A percentile compares a stretch with the other conserved stretches of the same genome.
Conservation (phyloP, 495 filamentous ascomycete species). For the Lindgomyces ingoldianus region DNA sequence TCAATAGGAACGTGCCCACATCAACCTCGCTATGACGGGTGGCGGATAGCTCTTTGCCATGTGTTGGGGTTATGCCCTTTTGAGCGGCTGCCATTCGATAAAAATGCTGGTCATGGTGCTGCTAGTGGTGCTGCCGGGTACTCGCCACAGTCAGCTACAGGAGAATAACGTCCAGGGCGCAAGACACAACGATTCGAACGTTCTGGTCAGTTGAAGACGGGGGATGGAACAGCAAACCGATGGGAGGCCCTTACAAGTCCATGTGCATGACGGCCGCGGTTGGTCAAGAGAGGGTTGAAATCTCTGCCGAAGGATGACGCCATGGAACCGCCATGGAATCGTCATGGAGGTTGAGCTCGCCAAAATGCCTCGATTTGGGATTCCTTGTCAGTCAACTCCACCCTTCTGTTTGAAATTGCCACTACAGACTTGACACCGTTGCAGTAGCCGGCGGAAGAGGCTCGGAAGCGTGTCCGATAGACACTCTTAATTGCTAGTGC, state of each 20-base stretch:
- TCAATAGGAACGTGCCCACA: neutral
- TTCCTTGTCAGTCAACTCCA: neutral
- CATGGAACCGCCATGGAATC: too few species aligned
- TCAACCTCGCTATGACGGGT: neutral
- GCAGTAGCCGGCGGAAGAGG: neutral
- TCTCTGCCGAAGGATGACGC: slow-evolving; percentile 12
- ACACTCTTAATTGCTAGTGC: neutral
- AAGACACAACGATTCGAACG: too few species aligned
- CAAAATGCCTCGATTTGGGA: slow-evolving; percentile 1
- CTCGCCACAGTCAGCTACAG: too few species aligned
- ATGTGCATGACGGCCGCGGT: slow-evolving; percentile 21
- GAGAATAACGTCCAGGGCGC: too few species aligned
- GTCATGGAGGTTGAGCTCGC: neutral
- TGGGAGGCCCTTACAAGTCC: too few species aligned
- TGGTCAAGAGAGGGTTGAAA: neutral
- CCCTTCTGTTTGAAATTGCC: neutral
- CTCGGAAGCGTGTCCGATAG: neutral
- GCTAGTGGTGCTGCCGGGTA: too few species aligned
- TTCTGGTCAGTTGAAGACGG: too few species aligned
- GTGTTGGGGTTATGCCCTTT: neutral
- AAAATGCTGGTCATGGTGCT: too few species aligned
- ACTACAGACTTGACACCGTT: neutral
- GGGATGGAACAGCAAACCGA: too few species aligned
- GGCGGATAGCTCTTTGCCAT: neutral
- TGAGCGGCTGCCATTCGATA: neutral